phyloP scores from a whole-genome alignment of 2,329 filamentous ascomycete genomes.

The Aspergillus hortae region DNA sequence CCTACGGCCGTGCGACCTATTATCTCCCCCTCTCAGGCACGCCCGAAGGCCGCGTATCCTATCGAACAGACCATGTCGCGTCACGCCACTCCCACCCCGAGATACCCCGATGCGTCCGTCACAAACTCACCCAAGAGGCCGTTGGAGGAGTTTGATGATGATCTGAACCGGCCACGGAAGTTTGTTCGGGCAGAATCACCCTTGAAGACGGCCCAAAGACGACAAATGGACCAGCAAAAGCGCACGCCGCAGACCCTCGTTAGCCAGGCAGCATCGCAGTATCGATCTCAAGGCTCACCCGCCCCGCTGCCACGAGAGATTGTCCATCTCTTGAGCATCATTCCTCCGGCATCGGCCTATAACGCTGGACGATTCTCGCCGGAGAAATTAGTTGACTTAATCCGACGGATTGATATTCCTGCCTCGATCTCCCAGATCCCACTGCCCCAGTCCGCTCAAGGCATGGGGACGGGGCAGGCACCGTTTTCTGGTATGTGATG shows the following conservation, averaged over 20 bases:
- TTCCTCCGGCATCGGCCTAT: constrained; percentile 71
- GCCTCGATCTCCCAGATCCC: constrained; percentile 43
- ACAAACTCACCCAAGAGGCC: constrained; percentile 53
- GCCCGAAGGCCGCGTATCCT: constrained; percentile 51
- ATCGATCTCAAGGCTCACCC: constrained; percentile 53
- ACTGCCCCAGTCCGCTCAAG: constrained; percentile 31
- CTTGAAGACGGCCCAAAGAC: constrained; percentile 82
- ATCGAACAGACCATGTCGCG: constrained; percentile 22
- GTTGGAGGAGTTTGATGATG: constrained; percentile 69
- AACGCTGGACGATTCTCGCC: constrained; percentile 67
- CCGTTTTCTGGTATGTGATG: constrained; percentile 31
- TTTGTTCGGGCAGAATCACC: constrained; percentile 86
- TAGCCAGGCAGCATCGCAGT: constrained; percentile 24
- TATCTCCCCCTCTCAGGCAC: constrained; percentile 78
- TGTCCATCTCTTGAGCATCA: constrained; percentile 63
- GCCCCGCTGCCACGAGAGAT: constrained; percentile 70
- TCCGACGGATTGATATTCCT: constrained; percentile 66
- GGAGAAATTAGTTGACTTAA: constrained; percentile 66
- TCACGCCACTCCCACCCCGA: constrained; percentile 35
- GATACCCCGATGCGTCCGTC: constrained; percentile 32
- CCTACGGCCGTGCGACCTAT: constrained; percentile 78
- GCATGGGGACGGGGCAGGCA: constrained; percentile 23
- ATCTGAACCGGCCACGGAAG: constrained; percentile 74
- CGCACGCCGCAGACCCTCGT: constrained; percentile 38
- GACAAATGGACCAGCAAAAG: constrained; percentile 74